Base-by-base conservation (phyloP, 2,329 filamentous ascomycete genomes). In the Penicillium griseofulvum region DNA sequence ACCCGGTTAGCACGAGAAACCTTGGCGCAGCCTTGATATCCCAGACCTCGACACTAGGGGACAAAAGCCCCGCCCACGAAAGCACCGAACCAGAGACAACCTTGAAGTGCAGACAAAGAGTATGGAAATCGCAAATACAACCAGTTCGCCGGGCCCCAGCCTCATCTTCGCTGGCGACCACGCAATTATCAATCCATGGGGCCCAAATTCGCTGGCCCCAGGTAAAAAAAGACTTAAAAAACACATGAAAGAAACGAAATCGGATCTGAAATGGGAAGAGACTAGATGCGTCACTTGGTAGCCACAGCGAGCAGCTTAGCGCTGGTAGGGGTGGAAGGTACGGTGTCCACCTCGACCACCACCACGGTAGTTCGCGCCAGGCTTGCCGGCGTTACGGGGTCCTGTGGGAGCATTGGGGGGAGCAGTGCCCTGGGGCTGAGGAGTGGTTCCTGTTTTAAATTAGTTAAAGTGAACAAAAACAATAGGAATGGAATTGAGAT, bases 301-400 rank as follows among this genome's bases (percentile, higher is more conserved):
- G 37, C 34, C 38, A 39, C 31, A 31, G 11, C 26, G 14, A 24
- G 38, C 31, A 26, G 16, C 39, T 56, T 62, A 71, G 49, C 80
- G 74, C 43, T 81, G 76, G 74, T 96, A 96, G 31, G 91, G 91
- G 71, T 95, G 90, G 75, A 84, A 96, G 3, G 89, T 90, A 28
- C 90, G 79, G 74, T 81, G 74, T 48, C 86, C 84, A 56, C 90
- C 89, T 58, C 90, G 81, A 17, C 93, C 91, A 49, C 93, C 93
- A 50, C 94, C 93, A 38, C 93, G 87, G 73, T 97, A 97, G 76
- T 96, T 96, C 1, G 90, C 91, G 16, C 92, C 91, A 1, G 92
- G 91, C 69, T 88, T 89, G 26, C 92, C 92, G 1, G 92, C 91
- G 68, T 97, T 99, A 81, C 96, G 96, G 5, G 94, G 94, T 0